Conservation (phyloP, 108 stramenopile species). For the Nannochloropsis salina region DNA sequence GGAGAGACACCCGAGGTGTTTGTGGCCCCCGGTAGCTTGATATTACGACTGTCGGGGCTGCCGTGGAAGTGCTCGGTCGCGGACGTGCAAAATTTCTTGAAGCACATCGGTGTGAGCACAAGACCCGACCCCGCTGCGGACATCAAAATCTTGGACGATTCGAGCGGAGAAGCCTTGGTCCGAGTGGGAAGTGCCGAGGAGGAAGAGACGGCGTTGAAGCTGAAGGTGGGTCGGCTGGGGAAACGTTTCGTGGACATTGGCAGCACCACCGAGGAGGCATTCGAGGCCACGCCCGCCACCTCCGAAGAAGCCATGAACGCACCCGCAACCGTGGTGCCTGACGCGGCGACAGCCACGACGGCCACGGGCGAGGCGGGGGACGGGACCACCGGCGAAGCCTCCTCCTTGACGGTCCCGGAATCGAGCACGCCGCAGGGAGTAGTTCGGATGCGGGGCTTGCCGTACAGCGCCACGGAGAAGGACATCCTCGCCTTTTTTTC, state of each 20-base stretch:
- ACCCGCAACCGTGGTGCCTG: not conserved
- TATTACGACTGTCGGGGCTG: constrained; percentile 33
- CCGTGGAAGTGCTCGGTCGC: constrained; percentile 39
- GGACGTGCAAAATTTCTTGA: constrained; percentile 36
- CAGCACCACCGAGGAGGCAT: constrained; percentile 26
- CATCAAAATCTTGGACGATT: not conserved
- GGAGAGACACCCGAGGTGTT: constrained; percentile 28
- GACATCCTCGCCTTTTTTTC: constrained; percentile 41
- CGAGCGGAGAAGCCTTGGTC: constrained; percentile 42
- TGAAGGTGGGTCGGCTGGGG: constrained; percentile 31
- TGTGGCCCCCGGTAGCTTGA: not conserved
- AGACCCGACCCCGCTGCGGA: not conserved
- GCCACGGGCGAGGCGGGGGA: not conserved
- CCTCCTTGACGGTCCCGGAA: not conserved
- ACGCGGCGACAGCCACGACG: not conserved
- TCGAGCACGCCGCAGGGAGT: constrained; percentile 25
- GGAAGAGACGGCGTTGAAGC: constrained; percentile 27
- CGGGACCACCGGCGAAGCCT: constrained; percentile 20
- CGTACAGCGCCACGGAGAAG: constrained; percentile 36
- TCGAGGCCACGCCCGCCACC: constrained; percentile 21
- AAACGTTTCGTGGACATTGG: constrained; percentile 41
- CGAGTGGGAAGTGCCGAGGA: constrained; percentile 25
- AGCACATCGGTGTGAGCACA: not conserved
- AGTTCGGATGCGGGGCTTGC: constrained; percentile 45
- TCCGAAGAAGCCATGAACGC: constrained; percentile 26